A percentile compares a stretch with the other conserved stretches of the same genome.
Conservation (phyloP, 2,329 filamentous ascomycete species). For the Teratosphaeria epicoccoides region DNA sequence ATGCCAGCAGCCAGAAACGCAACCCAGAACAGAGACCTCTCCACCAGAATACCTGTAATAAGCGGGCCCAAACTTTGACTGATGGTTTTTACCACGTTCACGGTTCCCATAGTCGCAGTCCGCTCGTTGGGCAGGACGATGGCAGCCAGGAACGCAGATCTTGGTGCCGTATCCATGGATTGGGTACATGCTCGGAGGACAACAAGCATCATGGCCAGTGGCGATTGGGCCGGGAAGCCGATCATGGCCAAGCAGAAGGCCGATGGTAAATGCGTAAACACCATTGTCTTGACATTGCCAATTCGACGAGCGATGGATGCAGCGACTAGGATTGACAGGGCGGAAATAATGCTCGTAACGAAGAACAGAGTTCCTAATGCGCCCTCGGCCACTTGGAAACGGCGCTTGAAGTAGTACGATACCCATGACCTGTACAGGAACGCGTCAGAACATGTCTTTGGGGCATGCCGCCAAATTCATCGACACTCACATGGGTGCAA, state of each 20-base stretch:
- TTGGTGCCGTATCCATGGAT: conserved; percentile 61
- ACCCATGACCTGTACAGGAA: conserved; percentile 27
- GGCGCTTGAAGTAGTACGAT: conserved; percentile 44
- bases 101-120: conserved; percentile 59
- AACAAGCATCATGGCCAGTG: conserved; percentile 49
- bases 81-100: conserved; percentile 59
- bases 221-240: conserved; percentile 44
- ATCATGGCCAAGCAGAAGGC: conserved; percentile 53
- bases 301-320: conserved; percentile 56
- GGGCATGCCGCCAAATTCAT: conserved; percentile 48
- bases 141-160: conserved; percentile 58
- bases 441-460: conserved; percentile 2
- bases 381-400: conserved; percentile 42
- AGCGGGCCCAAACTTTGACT: conserved; percentile 52
- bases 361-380: conserved; percentile 45
- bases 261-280: conserved; percentile 60
- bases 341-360: conserved; percentile 32
- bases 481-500: conserved; percentile 34
- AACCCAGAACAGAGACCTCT: conserved; percentile 47
- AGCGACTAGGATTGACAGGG: conserved; percentile 37
- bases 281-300: conserved; percentile 48
- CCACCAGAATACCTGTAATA: conserved; percentile 53
- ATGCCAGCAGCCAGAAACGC: conserved; percentile 53
- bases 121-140: conserved; percentile 54
- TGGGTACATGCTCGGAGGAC: conserved; percentile 51